phyloP scores from a whole-genome alignment of 768 basidiomycete species.

The Collybia sp. region DNA sequence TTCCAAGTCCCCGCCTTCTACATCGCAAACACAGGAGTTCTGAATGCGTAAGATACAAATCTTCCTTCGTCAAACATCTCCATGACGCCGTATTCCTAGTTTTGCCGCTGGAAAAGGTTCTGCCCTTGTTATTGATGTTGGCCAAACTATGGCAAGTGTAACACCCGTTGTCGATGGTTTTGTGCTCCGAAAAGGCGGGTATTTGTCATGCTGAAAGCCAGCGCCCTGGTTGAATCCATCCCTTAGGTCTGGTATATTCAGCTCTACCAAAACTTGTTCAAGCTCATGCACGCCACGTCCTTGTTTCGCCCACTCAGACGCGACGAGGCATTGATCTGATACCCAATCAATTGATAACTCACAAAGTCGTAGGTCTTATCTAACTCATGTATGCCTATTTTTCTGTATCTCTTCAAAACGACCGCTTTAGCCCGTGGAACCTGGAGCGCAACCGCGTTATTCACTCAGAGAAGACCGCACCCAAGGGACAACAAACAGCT shows the following conservation, averaged over 20 bases:
- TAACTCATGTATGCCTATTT: neutral
- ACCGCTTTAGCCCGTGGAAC: slow-evolving; percentile 63
- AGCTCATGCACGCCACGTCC: slow-evolving; percentile 68
- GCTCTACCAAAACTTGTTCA: slow-evolving; percentile 76
- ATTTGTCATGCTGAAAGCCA: neutral
- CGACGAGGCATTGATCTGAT: slow-evolving; percentile 64
- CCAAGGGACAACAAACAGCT: slow-evolving; percentile 70
- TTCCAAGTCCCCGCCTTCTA: slow-evolving; percentile 95
- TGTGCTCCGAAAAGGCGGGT: slow-evolving; percentile 86
- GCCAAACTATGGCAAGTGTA: slow-evolving; percentile 83
- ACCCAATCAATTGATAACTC: slow-evolving; percentile 89
- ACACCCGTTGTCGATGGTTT: slow-evolving; percentile 98
- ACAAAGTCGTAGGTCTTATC: slow-evolving; percentile 51
- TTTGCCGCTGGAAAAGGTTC: slow-evolving; percentile 97
- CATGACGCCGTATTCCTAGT: slow-evolving; percentile 30
- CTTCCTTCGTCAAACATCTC: slow-evolving; percentile 2
- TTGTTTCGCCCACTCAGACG: slow-evolving; percentile 40
- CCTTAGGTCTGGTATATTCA: slow-evolving; percentile 71
- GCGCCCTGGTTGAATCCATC: neutral
- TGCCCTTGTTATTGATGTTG: slow-evolving; percentile 94
- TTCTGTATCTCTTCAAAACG: slow-evolving; percentile 2
- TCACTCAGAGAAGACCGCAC: slow-evolving; percentile 72
- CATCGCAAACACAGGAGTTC: slow-evolving; percentile 89
- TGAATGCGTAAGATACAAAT: slow-evolving; percentile 70
- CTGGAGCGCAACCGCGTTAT: slow-evolving; percentile 59